Conservation (phyloP, 176 grass and related monocot genomes). For the Carex cristatella region DNA sequence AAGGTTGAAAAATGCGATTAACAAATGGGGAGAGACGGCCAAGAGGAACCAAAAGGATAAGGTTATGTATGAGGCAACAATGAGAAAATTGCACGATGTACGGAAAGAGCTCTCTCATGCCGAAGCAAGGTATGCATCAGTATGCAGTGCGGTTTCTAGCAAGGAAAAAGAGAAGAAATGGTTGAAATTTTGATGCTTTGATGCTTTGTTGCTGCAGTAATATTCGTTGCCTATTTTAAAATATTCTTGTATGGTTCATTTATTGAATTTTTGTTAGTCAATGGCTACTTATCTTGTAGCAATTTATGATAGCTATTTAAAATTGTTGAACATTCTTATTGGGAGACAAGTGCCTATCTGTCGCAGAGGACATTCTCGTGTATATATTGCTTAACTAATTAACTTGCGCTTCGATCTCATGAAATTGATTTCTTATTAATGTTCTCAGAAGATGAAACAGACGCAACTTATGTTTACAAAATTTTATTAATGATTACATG, state of each 20-base stretch:
- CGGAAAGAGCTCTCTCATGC: slow-evolving; percentile 48
- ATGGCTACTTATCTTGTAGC: not conserved
- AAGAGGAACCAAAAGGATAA: slow-evolving; percentile 77
- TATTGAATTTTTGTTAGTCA: not conserved
- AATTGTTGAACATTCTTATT: not conserved
- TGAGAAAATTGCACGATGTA: slow-evolving; percentile 58
- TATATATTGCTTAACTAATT: not conserved
- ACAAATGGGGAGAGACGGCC: slow-evolving; percentile 79
- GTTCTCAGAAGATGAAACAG: not conserved
- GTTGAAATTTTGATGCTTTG: slow-evolving; percentile 86
- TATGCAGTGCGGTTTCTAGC: slow-evolving; percentile 39
- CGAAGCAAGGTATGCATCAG: slow-evolving; percentile 60
- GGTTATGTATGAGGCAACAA: slow-evolving; percentile 55
- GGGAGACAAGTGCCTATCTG: not conserved
- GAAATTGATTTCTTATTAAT: not conserved
- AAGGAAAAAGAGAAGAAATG: slow-evolving; percentile 96
- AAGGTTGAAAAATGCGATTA: slow-evolving; percentile 47
- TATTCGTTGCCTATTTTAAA: not conserved
- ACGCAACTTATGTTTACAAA: not conserved
- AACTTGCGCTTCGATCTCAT: not conserved
- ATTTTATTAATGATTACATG: not conserved
- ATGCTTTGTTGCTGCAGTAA: slow-evolving; percentile 1
- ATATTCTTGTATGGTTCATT: not conserved
- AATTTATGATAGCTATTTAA: not conserved
- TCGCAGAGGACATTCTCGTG: not conserved